These are phyloP conservation scores for Boletellus emodensis DNA, from an alignment of 768 basidiomycete species.

Conservation along the genomic window DNA sequence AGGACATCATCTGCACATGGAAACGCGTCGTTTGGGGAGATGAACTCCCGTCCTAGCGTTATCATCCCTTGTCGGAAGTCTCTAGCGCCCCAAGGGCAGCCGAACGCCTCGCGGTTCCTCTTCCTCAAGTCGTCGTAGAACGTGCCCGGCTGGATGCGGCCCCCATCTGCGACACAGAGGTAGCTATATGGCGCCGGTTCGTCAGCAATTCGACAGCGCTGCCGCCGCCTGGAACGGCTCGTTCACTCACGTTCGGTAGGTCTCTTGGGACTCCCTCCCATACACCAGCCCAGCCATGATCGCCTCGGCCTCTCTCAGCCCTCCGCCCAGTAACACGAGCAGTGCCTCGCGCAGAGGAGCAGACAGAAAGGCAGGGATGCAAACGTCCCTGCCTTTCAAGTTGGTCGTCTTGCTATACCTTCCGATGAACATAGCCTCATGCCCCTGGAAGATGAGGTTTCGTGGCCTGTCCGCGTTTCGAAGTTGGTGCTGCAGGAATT, in stretches of 20 bases:
- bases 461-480: not conserved
- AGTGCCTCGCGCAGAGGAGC: not conserved
- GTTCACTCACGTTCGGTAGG: not conserved
- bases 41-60: conserved; percentile 1
- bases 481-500: not conserved
- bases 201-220: too few relatives aligned
- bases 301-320: not conserved
- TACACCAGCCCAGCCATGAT: too few relatives aligned
- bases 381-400: not conserved
- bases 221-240: too few relatives aligned
- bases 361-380: not conserved
- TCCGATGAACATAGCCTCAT: not conserved
- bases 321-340: not conserved
- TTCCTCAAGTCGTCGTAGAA: not conserved
- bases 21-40: conserved; percentile 1
- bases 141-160: not conserved
- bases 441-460: not conserved
- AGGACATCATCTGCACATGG: not conserved
- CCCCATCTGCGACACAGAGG: not conserved
- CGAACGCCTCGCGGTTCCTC: not conserved
- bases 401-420: not conserved
- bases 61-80: conserved; percentile 9
- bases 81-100: not conserved
- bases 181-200: too few relatives aligned
- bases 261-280: not conserved